Percentiles rank a stretch among this genome's conserved stretches.
Evolutionary conservation across 305 asterid species (phyloP).

Genomic region (Monarda citriodora): DNA sequence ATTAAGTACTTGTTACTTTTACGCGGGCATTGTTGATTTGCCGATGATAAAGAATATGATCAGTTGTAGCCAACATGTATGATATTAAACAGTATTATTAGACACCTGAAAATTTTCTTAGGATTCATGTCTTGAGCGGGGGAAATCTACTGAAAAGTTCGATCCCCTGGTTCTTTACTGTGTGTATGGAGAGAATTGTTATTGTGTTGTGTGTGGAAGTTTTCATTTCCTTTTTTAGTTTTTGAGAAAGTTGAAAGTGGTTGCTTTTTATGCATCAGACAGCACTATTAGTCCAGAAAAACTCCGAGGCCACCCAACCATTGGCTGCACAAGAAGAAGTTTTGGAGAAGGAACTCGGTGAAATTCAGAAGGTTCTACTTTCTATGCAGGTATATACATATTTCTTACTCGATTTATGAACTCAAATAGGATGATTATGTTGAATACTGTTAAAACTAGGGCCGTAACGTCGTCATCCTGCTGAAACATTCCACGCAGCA

Average conservation of each 20-base stretch:
- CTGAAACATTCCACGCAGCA: background rate
- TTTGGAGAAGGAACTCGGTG: constrained; percentile 89
- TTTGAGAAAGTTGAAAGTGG: constrained; percentile 12
- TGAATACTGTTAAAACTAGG: background rate
- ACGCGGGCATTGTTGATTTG: background rate
- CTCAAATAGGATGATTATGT: constrained; percentile 5
- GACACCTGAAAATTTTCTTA: too few relatives aligned
- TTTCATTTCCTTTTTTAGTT: background rate
- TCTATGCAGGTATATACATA: constrained; percentile 83
- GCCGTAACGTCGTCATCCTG: background rate
- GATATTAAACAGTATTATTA: too few relatives aligned
- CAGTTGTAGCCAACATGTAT: background rate
- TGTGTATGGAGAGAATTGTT: background rate
- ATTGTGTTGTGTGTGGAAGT: background rate
- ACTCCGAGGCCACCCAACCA: constrained; percentile 81
- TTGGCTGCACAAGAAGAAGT: constrained; percentile 77
- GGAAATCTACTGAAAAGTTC: background rate
- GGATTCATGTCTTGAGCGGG: too few relatives aligned
- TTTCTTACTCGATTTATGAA: background rate
- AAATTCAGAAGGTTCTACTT: constrained; percentile 82
- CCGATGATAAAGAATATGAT: background rate
- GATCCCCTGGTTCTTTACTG: background rate
- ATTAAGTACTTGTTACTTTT: background rate
- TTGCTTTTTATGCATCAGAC: constrained; percentile 33
- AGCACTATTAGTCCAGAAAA: constrained; percentile 78